Base-by-base conservation (phyloP, 2,329 filamentous ascomycete species). In the Emmonsia crescens region DNA sequence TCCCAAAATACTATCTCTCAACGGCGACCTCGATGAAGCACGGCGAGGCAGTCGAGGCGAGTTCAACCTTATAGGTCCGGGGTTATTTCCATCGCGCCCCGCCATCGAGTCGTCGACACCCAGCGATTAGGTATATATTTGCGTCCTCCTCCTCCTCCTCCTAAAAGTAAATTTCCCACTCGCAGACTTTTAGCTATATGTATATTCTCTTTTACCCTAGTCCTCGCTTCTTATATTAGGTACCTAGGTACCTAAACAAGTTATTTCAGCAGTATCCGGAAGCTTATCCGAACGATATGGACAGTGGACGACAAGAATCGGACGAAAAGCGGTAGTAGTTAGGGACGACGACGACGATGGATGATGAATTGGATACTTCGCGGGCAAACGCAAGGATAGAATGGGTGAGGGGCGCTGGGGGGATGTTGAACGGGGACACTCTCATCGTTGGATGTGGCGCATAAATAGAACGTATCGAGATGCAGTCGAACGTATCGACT, bases 1-100 rank as follows among this genome's bases (percentile, higher is more conserved):
- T 44, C 38, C 38, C 40, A 31, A 29, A 55, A 51, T 54, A n/a
- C 51, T 63, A 42, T 60, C 57, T 59, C 63, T 64, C 51, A 64
- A 36, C 16, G 63, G 63, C 5, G 61, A 64, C 33, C 61, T 56
- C 19, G 63, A 64, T 8, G 63, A 61, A 21, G 59, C 59, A 27
- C 61, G 61, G 38, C 61, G 61, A n/a, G 63, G 44, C 21, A 56
- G 49, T 51, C 42, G 46, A 10, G 63, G 61, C 9, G 44, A 48
- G 10, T 40, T 58, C 56, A 60, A 56, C 54, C 60, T 61, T 55
- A 48, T 60, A 61, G 57, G 38, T 27, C 52, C 42, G 5, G 24
- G 31, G 16, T 27, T 27, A 48, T 24, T 48, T 52, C 61, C 58
- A 57, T 60, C 61, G n/a, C 14, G 29, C 21, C 29, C 61, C 29